Base-by-base conservation (phyloP, 805 yeast species). In the Tetrapisispora nanseiensis region DNA sequence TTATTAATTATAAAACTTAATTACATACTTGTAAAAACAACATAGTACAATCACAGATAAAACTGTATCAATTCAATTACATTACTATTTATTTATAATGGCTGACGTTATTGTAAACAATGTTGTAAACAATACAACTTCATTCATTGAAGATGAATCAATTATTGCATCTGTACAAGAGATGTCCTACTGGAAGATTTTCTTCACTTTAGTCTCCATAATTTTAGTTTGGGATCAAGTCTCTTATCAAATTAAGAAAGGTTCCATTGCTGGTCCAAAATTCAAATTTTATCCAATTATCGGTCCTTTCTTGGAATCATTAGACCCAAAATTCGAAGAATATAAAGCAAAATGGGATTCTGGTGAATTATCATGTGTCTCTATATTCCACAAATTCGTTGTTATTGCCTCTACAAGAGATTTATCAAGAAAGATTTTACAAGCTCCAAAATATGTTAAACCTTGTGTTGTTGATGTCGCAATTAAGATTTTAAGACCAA, bases 391-490 rank as follows among this genome's bases (percentile, higher is more conserved):
- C 71, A 92, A 92, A 68, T 90, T 90, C 58, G 98, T 92, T 33
- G 94, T 92, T 39, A 86, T 90, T 63, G 96, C 95, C 7, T 80
- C 92, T 11, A 72, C 80, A 22, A 79, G 95, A 59, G 96, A 87
- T 53, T 70, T 89, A 47, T 83, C 95, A 24, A 78, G 97, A 62
- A 89, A 89, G 56, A 78, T 87, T 46, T 72, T 90, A 55, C 80
- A 77, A 57, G 78, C 95, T 16, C 95, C 96, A 31, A 73, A 77
- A 37, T 92, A 74, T 58, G 97, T 87, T 47, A 87, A 87, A 65
- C 98, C 98, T 6, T 92, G 98, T 69, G 95, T 92, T 46, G 98
- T 92, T 50, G 98, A 92, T 61, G 97, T 87, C 42, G 98, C 98
- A 18, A 73, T 80, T 49, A 92, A 92, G 67, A 86, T 92, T 51